Conservation (phyloP, 257 asterid species). For the Cinchona pubescens region DNA sequence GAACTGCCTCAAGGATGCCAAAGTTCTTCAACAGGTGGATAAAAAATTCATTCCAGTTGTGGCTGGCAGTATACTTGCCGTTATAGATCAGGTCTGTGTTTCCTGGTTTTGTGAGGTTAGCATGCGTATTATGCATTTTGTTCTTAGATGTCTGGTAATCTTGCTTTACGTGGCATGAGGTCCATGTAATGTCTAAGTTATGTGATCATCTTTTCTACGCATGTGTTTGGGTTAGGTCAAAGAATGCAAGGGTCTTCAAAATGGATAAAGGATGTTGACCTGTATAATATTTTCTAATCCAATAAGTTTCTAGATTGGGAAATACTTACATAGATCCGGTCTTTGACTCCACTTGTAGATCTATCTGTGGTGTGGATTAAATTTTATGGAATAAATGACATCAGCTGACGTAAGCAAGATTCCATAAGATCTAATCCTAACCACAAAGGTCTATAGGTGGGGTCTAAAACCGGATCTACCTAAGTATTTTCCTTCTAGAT, state of each 20-base stretch:
- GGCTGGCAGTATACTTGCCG: conserved; percentile 69
- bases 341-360: no score
- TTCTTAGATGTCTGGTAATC: conserved; percentile 9
- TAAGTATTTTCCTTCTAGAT: no score
- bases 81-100: conserved; percentile 75
- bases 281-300: not conserved
- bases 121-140: not conserved
- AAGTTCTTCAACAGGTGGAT: conserved; percentile 89
- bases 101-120: not conserved
- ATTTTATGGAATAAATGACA: no score
- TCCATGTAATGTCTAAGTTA: not conserved
- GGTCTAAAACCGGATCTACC: no score
- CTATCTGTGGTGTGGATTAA: no score
- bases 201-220: not conserved
- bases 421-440: no score
- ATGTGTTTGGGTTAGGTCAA: not conserved
- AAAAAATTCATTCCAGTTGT: conserved; percentile 90
- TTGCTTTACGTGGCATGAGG: not conserved
- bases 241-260: not conserved
- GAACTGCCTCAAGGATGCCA: conserved; percentile 66
- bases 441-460: no score
- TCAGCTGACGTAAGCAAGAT: no score
- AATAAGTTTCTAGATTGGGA: not conserved
- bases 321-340: no score
- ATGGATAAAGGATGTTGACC: conserved; percentile 1